Base-by-base conservation (phyloP, 768 basidiomycete genomes). In the Postia placenta region DNA sequence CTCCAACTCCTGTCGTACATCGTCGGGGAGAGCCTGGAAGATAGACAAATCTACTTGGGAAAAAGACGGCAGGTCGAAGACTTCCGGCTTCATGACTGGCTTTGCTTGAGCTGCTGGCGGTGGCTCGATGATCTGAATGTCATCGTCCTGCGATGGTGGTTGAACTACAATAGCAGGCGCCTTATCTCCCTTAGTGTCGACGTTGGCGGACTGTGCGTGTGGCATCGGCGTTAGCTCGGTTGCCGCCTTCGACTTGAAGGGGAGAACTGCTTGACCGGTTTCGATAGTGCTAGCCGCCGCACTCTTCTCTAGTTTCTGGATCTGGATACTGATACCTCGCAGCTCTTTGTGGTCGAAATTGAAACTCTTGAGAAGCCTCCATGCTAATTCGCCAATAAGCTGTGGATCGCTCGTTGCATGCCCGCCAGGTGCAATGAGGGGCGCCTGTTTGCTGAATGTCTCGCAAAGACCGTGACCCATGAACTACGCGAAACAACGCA, bases 381-480 rank as follows among this genome's bases (percentile, higher is more conserved):
- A 88, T 5, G 90, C 86, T 52, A 83, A 81, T 22, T 83, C 75
- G 0, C 82, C 89, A 35, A 99, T 85, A 30, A 83, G 67, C 33
- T 69, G 74, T 12, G 76, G 68, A 53, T 96, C 85, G 60, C 79
- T 84, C 0, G 92, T 92, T 5, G 90, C 80, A 19, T 71, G 70
- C 0, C 87, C 85, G 15, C 76, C 79, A 3, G 76, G 71, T 5
- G 74, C 80, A 2, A 74, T 62, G 2, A 94, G 67, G 1, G 80
- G 61, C 0, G 71, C 68, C 60, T 91, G 85, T 61, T 86, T 89
- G 65, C 79, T 92, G 70, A 84, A 91, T 1, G 79, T 71, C 47
- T 92, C 83, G 60, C 92, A 95, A 2, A 76, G 67, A 11, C 95
- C 94, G 58, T 96, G 94, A 0, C 95, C 94, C 59, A 97, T 76